These are phyloP conservation scores for Jaltomata sinuosa DNA, from an alignment of 257 asterid species.

Conservation along the genomic window DNA sequence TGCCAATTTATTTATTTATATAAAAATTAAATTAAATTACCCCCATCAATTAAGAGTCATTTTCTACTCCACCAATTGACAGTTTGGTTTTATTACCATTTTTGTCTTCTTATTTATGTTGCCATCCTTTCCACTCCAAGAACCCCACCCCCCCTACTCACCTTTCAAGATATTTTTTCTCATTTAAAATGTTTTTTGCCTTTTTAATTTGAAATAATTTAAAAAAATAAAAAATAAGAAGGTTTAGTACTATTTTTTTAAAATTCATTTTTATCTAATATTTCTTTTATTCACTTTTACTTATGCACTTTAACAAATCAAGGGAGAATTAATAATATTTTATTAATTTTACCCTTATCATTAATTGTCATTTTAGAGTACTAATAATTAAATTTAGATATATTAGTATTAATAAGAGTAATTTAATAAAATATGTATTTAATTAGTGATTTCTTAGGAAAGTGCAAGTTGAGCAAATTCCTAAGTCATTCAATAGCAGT, in stretches of 20 bases:
- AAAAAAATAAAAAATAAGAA: too few species aligned
- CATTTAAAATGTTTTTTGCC: background rate
- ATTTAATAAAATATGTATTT: too few species aligned
- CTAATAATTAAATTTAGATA: too few species aligned
- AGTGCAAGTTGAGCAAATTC: too few species aligned
- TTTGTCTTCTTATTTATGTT: background rate
- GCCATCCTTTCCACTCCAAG: background rate
- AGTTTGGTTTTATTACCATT: background rate
- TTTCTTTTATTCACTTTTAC: background rate
- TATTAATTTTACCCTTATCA: too few species aligned
- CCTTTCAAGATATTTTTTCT: background rate
- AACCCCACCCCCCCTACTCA: background rate
- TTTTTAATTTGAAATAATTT: background rate
- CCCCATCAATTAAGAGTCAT: background rate
- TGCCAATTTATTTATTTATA: background rate
- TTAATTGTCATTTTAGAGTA: too few species aligned
- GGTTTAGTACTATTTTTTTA: too few species aligned
- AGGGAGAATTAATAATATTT: too few species aligned
- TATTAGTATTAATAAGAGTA: too few species aligned
- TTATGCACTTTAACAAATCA: background rate
- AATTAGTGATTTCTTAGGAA: too few species aligned
- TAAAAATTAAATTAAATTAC: background rate
- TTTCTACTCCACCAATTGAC: background rate
- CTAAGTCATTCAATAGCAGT: too few species aligned
- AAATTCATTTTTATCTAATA: background rate